Conservation (phyloP, 306 rosid genomes). For the Fagus crenata region DNA sequence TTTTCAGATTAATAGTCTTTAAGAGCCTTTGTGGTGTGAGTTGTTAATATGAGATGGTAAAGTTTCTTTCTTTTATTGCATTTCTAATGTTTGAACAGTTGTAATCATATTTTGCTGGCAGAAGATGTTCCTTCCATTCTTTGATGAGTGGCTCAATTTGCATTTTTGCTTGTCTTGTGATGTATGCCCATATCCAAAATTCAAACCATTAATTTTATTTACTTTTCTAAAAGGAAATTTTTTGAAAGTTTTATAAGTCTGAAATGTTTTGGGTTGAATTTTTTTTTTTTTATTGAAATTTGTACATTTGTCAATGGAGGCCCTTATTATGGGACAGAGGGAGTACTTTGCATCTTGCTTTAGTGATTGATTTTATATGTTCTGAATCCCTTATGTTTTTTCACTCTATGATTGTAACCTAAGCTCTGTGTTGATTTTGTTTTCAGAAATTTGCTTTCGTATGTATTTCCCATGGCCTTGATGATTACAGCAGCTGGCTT, state of each 20-base stretch:
- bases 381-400: conserved; percentile 4
- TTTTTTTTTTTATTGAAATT: neutral
- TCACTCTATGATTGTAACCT: neutral
- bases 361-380: conserved; percentile 9
- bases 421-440: conserved; percentile 33
- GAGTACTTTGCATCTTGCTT: neutral
- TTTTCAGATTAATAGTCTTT: neutral
- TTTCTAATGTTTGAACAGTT: neutral
- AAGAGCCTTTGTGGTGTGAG: neutral
- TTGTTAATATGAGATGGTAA: too few relatives aligned
- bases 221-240: neutral
- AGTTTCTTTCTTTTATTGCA: neutral
- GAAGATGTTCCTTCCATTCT: neutral
- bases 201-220: neutral
- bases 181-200: neutral
- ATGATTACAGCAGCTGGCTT: conserved; percentile 66
- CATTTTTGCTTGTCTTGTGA: neutral
- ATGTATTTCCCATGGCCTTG: conserved; percentile 65
- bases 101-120: neutral
- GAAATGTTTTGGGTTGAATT: neutral
- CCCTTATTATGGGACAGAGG: neutral
- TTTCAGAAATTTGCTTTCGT: conserved; percentile 80
- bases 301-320: neutral
- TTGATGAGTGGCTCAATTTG: neutral
- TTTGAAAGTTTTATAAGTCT: neutral